Percentiles rank a stretch among this genome's conserved stretches.
These are phyloP conservation scores for Tetraselmis striata DNA, from an alignment of 139 green algal genomes.

Conservation along the genomic window DNA sequence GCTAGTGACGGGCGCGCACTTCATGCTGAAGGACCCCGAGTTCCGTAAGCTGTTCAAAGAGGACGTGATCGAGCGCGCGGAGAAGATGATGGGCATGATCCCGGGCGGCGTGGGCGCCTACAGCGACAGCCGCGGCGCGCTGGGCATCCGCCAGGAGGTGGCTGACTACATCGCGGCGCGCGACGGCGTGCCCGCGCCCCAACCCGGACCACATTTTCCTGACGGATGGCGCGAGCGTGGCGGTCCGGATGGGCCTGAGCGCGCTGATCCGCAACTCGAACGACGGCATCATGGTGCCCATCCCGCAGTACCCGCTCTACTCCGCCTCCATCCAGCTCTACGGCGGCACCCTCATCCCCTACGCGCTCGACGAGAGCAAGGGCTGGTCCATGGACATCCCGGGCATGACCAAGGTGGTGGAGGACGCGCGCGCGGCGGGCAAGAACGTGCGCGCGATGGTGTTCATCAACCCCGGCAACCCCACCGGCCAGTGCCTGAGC, in stretches of 20 bases:
- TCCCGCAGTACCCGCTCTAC: slow-evolving; percentile 90
- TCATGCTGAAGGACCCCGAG: slow-evolving; percentile 61
- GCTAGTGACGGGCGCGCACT: slow-evolving; percentile 62
- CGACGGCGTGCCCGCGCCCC: slow-evolving; percentile 53
- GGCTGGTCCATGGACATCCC: slow-evolving; percentile 51
- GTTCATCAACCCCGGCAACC: slow-evolving; percentile 92
- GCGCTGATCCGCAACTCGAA: slow-evolving; percentile 52
- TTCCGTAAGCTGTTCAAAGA: slow-evolving; percentile 54
- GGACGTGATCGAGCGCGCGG: slow-evolving; percentile 67
- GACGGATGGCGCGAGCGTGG: slow-evolving; percentile 75
- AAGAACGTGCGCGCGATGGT: slow-evolving; percentile 70
- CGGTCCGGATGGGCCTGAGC: slow-evolving; percentile 60
- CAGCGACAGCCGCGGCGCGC: slow-evolving; percentile 67
- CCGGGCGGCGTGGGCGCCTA: slow-evolving; percentile 67
- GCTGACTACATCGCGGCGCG: slow-evolving; percentile 67
- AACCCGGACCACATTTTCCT: slow-evolving; percentile 78
- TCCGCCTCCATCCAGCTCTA: slow-evolving; percentile 76
- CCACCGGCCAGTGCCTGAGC: slow-evolving; percentile 70
- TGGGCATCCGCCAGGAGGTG: slow-evolving; percentile 60
- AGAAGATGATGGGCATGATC: slow-evolving; percentile 50
- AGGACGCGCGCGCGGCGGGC: slow-evolving; percentile 38
- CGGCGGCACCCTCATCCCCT: slow-evolving; percentile 63
- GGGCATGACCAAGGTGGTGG: slow-evolving; percentile 18
- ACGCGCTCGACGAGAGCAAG: slow-evolving; percentile 63
- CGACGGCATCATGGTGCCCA: slow-evolving; percentile 65